These are phyloP conservation scores for Selaginella moellendorffii DNA, from an alignment of 75 land plant genomes.

Conservation along the genomic window DNA sequence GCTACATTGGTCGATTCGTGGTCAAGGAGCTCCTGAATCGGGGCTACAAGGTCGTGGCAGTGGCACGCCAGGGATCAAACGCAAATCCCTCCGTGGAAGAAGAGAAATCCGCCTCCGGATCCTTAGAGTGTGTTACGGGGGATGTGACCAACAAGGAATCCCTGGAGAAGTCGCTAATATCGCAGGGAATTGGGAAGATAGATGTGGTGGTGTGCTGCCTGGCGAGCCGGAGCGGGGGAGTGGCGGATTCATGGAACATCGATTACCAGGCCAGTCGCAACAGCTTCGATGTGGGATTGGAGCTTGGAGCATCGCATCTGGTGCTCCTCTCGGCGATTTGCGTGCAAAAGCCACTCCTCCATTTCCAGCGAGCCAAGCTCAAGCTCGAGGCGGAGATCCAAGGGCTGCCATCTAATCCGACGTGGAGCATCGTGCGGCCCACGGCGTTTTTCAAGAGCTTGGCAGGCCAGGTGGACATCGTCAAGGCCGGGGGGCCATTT, in stretches of 20 bases:
- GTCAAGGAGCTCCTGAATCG: slow-evolving; percentile 62
- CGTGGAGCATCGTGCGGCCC: slow-evolving; percentile 89
- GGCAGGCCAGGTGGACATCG: slow-evolving; percentile 85
- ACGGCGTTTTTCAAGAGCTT: slow-evolving; percentile 98
- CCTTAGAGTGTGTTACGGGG: slow-evolving; percentile 61
- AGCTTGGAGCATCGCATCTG: slow-evolving; percentile 76
- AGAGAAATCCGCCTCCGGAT: slow-evolving; percentile 42
- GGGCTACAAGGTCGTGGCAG: slow-evolving; percentile 57
- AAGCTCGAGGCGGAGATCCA: slow-evolving; percentile 80
- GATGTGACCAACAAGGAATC: slow-evolving; percentile 55
- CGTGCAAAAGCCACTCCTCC: slow-evolving; percentile 91
- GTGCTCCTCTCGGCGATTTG: slow-evolving; percentile 92
- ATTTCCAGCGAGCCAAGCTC: slow-evolving; percentile 92
- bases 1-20: slow-evolving; percentile 92
- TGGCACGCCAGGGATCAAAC: slow-evolving; percentile 81
- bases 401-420: slow-evolving; percentile 24
- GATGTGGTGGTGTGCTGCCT: slow-evolving; percentile 90
- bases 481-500: slow-evolving; percentile 85
- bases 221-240: slow-evolving; percentile 84
- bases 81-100: slow-evolving; percentile 38
- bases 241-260: slow-evolving; percentile 81
- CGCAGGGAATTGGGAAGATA: slow-evolving; percentile 17
- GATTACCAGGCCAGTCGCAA: slow-evolving; percentile 85
- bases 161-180: slow-evolving; percentile 27
- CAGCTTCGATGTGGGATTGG: slow-evolving; percentile 51